Evolutionary conservation across 345 rosid genomes (phyloP), one percentile per base, ranked within the genome.

Genomic region (Ceriops decandra): DNA sequence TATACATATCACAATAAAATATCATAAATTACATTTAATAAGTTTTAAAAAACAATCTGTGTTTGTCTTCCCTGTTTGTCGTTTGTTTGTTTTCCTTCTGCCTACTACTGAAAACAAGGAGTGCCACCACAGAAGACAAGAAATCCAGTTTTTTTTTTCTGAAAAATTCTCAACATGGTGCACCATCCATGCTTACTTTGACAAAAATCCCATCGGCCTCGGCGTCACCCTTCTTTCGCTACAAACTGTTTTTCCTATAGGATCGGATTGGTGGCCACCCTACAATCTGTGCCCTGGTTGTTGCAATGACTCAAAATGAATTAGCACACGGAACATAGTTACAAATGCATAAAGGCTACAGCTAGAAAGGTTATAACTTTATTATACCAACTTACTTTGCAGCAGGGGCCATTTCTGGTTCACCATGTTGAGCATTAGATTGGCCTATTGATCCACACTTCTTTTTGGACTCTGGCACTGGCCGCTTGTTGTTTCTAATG

Each of bases 211-310:
- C 91, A 26, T 68, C 67, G 32, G 78, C 72, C 4, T 83, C 85
- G 19, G 73, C 72, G 72, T 83, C 91, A n/a, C 65, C 68, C 70
- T 86, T 86, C 76, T 82, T 85, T 13, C 62, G 56, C 57, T 77
- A 82, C 57, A 88, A 33, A 69, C 42, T 81, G 72, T 90, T 90
- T 74, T 86, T 90, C 85, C 93, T 66, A 81, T 81, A 86, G n/a
- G 97, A 89, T 74, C 88, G 66, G 73, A 93, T 72, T 13, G 98
- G 98, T 54, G 98, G 98, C 98, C 97, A 93, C 17, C 98, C 96
- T 21, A 93, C 92, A 30, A 86, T 79, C 68, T 85, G 96, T 51
- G 79, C 85, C 80, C 98, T 93, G 83, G 17, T 60, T 47, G 47
- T 27, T 38, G 31, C 46, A 64, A 33, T 3, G 64, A 19, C 46